Percentiles rank a stretch among this genome's conserved stretches.
phyloP scores from a whole-genome alignment of 2,329 filamentous ascomycete species.

The Parafenestella ontariensis region DNA sequence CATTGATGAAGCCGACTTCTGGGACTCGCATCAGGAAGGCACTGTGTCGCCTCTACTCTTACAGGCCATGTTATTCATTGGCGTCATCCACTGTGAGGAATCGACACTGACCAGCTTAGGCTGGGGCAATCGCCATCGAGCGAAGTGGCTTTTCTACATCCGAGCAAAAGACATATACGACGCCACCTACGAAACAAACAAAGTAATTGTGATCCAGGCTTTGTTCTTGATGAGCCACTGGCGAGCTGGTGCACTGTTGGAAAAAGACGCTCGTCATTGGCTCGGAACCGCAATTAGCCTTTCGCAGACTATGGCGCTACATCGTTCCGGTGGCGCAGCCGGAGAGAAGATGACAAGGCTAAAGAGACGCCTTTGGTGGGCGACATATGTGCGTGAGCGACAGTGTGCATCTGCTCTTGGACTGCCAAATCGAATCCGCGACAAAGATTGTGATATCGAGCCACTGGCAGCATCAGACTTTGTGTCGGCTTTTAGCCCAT shows the following conservation, averaged over 20 bases:
- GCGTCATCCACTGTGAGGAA: slow-evolving; percentile 61
- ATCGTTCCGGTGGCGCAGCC: slow-evolving; percentile 41
- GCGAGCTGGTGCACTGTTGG: slow-evolving; percentile 55
- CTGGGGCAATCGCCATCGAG: slow-evolving; percentile 57
- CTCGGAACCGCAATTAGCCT: slow-evolving; percentile 57
- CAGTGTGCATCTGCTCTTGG: slow-evolving; percentile 57
- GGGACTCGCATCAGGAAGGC: slow-evolving; percentile 49
- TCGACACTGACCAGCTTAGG: slow-evolving; percentile 54
- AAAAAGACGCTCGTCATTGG: slow-evolving; percentile 50
- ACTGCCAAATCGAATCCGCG: slow-evolving; percentile 56
- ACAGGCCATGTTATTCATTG: slow-evolving; percentile 63
- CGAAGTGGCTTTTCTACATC: slow-evolving; percentile 60
- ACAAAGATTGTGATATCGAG: slow-evolving; percentile 58
- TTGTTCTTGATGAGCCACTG: slow-evolving; percentile 65
- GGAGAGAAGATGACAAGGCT: slow-evolving; percentile 46
- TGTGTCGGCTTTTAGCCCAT: slow-evolving; percentile 38
- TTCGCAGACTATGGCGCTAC: slow-evolving; percentile 59
- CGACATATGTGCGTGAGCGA: slow-evolving; percentile 60
- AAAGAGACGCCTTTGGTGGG: slow-evolving; percentile 62
- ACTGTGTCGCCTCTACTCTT: slow-evolving; percentile 59
- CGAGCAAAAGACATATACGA: slow-evolving; percentile 61
- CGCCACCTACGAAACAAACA: slow-evolving; percentile 61
- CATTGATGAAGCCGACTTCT: slow-evolving; percentile 56
- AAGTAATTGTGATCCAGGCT: slow-evolving; percentile 58
- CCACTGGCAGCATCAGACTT: slow-evolving; percentile 50